These are phyloP conservation scores for Aureobasidium sp. DNA, from an alignment of 2,329 filamentous ascomycete genomes.

Conservation along the genomic window DNA sequence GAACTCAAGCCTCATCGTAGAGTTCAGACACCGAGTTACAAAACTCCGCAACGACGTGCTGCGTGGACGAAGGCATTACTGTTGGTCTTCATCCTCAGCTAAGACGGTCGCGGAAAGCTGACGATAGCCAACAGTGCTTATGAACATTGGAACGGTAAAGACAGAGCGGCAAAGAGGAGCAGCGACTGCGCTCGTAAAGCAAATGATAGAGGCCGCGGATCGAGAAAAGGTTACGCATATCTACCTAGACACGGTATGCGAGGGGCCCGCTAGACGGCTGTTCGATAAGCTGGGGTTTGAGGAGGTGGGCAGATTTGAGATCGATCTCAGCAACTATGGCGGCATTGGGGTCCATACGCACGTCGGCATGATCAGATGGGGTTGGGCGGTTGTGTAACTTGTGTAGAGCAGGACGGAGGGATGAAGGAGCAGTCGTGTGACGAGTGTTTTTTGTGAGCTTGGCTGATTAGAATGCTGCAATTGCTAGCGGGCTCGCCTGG, in stretches of 20 bases:
- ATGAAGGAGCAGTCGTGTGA: conserved; percentile 5
- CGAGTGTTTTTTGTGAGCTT: neutral
- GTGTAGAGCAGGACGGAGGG: neutral
- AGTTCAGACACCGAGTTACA: conserved; percentile 1
- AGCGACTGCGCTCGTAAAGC: neutral
- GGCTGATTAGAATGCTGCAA: neutral
- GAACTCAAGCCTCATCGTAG: neutral
- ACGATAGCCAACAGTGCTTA: neutral
- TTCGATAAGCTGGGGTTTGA: conserved; percentile 13
- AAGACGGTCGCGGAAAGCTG: neutral
- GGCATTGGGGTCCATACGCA: neutral
- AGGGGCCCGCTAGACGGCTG: neutral
- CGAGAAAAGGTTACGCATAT: neutral
- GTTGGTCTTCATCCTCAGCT: neutral
- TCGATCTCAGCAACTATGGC: conserved; percentile 7
- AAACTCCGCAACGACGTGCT: conserved; percentile 4
- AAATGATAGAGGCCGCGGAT: neutral
- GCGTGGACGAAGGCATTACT: conserved; percentile 1
- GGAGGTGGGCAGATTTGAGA: conserved; percentile 6
- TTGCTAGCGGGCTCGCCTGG: neutral
- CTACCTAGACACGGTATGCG: conserved; percentile 6
- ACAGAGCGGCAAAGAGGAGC: neutral
- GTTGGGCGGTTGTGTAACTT: neutral
- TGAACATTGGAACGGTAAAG: neutral
- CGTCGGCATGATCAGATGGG: conserved; percentile 8